Evolutionary conservation across 1,139 yeast species (phyloP), one percentile per base, ranked within the genome.

Genomic region (Pichia inconspicua): DNA sequence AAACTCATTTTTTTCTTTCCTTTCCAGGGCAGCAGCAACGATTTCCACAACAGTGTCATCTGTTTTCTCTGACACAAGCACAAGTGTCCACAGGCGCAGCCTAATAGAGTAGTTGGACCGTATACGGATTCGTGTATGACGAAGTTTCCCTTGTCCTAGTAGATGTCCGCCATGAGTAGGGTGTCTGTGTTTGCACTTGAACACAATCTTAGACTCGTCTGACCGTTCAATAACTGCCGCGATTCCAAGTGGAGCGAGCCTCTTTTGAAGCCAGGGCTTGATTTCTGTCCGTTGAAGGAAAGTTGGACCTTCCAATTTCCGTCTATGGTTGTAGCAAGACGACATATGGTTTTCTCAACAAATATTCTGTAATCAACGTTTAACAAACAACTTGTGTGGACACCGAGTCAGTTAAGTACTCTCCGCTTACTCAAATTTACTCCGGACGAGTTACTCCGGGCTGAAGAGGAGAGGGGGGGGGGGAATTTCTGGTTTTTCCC

Each of bases 171-270:
- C 22, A 22, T 22, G 22, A 22, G 5, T 22, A 22, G 22, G 22
- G 22, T 22, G 22, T 22, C 22, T 22, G 22, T 22, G 61, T 72
- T 80, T 82, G 61, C 92, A 83, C 58, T 80, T 78, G 67, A 83
- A 83, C 17, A 83, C 82, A 39, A 82, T 81, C 63, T 83, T 83
- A 43, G 77, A 68, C 38, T 75, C 74, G 61, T 83, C 92, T 1
- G 86, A 80, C 47, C 92, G 67, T 63, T 82, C 89, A 50, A 82
- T 82, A 6, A 81, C 89, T 17, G 83, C 69, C 48, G 72, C 71
- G 37, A 83, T 76, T 1, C 86, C 85, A 48, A 73, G 70, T 10
- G 72, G 67, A 22, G 69, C 66, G 43, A 74, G 66, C 48, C 68
- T 67, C 38, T 72, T 66, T 57, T 72, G 82, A 42, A 83, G 62